phyloP scores from a whole-genome alignment of 2,329 filamentous ascomycete genomes.

The Xylariaceae sp. region DNA sequence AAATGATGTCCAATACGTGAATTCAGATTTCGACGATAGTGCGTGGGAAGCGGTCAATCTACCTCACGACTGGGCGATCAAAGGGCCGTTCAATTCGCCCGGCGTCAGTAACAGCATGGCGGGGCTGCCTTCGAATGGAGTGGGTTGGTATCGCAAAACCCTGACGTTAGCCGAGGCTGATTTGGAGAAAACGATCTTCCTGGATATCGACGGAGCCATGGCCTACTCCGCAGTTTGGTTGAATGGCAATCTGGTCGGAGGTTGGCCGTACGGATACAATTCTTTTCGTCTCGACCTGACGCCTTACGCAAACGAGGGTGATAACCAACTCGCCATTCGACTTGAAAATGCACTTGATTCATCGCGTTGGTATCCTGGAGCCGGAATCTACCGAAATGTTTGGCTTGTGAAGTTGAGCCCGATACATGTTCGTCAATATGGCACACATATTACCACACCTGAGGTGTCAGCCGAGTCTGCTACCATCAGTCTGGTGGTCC shows the following conservation, averaged over 20 bases:
- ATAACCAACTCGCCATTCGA: constrained; percentile 45
- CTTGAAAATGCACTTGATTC: constrained; percentile 44
- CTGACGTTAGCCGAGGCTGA: constrained; percentile 26
- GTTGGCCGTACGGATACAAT: constrained; percentile 48
- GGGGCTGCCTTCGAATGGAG: constrained; percentile 45
- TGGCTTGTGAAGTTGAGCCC: constrained; percentile 46
- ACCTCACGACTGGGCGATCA: constrained; percentile 42
- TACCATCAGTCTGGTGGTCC: constrained; percentile 38
- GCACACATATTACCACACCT: constrained; percentile 44
- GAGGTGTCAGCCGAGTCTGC: constrained; percentile 41
- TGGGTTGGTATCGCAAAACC: constrained; percentile 45
- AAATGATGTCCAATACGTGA: constrained; percentile 26
- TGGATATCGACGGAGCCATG: constrained; percentile 45
- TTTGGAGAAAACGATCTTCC: constrained; percentile 20
- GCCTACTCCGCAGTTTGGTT: constrained; percentile 48
- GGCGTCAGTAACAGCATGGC: constrained; percentile 37
- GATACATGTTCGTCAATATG: constrained; percentile 44
- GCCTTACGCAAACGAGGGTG: constrained; percentile 33
- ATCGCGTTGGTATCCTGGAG: constrained; percentile 51
- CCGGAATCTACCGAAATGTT: constrained; percentile 48
- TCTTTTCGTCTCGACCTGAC: constrained; percentile 48
- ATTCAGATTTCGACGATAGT: constrained; percentile 27
- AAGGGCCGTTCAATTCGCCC: constrained; percentile 35
- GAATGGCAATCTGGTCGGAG: constrained; percentile 44
- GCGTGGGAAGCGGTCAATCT: constrained; percentile 36